Evolutionary conservation across 2,329 filamentous ascomycete genomes (phyloP), one percentile per base, ranked within the genome.

Genomic region (Phaeosphaeria sp.): DNA sequence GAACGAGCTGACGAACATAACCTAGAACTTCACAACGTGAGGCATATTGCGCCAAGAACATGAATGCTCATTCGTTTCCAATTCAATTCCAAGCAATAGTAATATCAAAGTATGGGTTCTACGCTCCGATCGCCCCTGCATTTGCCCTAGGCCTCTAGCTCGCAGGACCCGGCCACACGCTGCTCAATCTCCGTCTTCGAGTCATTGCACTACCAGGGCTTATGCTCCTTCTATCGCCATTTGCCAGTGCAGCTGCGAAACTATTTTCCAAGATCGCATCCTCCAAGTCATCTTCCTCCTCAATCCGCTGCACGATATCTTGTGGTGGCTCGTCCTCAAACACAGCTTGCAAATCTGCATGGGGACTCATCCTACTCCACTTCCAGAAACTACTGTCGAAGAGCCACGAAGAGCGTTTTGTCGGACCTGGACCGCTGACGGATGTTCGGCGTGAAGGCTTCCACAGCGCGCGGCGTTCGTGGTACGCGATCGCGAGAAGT

Each of bases 391-490:
- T 64, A 13, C 62, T 47, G 21, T 65, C 64, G 68, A 90, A 89
- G 61, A 66, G 66, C 59, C 78, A 76, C 60, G 77, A 81, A 6
- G 73, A 75, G 30, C 77, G 76, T 58, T 78, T 79, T 4, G 76
- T 71, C 4, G 75, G 76, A 0, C 79, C 75, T 0, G 57, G 76
- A 39, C 60, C 69, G 53, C 23, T 69, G 22, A 71, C 52, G 20
- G 54, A 65, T 25, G 56, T 65, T 36, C 63, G 66, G 27, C 74
- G 72, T 25, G 71, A 70, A 27, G 78, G 77, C 85, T 79, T 80
- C 89, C 90, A 92, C 17, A 93, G 83, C 10, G 87, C 80, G 6
- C 85, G 84, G 50, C 92, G 87, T 76, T 96, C 92, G 60, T 88
- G 84, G 20, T 88, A 78, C 18, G 88, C 87, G 59, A 96, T 90